Conservation (phyloP, 2,329 filamentous ascomycete genomes). For the Diaporthe caulivora region DNA sequence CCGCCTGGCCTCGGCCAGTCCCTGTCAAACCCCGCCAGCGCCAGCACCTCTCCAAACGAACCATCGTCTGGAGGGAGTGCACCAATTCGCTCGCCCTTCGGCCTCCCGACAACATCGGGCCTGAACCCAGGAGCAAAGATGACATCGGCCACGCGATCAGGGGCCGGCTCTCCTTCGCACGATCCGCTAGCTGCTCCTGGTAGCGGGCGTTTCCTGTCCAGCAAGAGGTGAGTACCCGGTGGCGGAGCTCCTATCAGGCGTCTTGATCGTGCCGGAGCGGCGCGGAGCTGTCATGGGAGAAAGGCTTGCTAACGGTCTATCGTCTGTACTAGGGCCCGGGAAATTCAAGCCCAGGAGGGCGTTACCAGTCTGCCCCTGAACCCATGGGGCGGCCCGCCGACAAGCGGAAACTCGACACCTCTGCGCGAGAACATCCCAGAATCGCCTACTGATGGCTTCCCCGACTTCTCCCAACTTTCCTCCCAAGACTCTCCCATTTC, state of each 20-base stretch:
- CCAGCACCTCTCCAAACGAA: constrained; percentile 85
- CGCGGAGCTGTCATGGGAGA: constrained; percentile 38
- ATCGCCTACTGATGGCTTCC: constrained; percentile 95
- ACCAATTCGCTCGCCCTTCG: constrained; percentile 78
- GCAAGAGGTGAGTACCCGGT: constrained; percentile 81
- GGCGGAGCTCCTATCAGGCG: background rate
- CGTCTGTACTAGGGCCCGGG: constrained; percentile 77
- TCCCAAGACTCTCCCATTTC: constrained; percentile 75
- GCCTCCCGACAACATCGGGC: constrained; percentile 67
- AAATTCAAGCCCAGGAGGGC: constrained; percentile 97
- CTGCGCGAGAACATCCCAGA: constrained; percentile 97
- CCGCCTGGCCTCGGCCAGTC: constrained; percentile 49
- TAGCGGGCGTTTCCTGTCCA: constrained; percentile 77
- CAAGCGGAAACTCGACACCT: constrained; percentile 95
- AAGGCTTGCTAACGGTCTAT: constrained; percentile 39
- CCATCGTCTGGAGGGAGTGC: constrained; percentile 67
- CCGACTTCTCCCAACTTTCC: constrained; percentile 83
- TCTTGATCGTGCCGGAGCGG: constrained; percentile 9
- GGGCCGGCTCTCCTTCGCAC: constrained; percentile 96
- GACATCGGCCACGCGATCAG: constrained; percentile 76
- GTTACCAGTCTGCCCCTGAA: constrained; percentile 75
- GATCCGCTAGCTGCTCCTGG: constrained; percentile 75
- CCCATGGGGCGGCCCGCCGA: constrained; percentile 95
- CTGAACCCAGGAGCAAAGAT: constrained; percentile 71
- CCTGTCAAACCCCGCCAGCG: constrained; percentile 69